A percentile compares a stretch with the other conserved stretches of the same genome.
These are phyloP conservation scores for Agaricus subrufescens DNA, from an alignment of 768 basidiomycete genomes.

Conservation along the genomic window DNA sequence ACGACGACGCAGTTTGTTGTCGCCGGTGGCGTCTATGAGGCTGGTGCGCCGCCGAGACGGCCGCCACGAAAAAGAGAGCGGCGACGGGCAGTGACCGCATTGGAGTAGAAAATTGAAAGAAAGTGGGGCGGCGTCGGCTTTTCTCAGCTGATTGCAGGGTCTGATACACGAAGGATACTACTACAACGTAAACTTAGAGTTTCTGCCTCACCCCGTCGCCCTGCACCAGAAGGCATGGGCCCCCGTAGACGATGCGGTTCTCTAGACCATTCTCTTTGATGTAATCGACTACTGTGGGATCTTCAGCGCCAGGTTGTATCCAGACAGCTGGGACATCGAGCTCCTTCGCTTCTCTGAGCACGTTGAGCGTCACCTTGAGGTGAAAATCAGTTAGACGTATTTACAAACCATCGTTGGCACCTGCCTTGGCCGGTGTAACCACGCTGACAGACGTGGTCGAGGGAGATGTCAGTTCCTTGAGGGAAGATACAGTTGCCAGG, in stretches of 20 bases:
- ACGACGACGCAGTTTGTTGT: background rate
- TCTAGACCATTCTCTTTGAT: constrained; percentile 61
- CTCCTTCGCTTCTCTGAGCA: constrained; percentile 65
- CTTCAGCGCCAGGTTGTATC: constrained; percentile 88
- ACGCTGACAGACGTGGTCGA: constrained; percentile 71
- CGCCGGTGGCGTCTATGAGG: constrained; percentile 12
- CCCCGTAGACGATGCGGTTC: constrained; percentile 72
- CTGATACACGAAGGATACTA: too few species aligned
- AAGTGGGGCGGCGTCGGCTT: background rate
- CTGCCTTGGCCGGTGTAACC: constrained; percentile 71
- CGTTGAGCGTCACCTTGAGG: constrained; percentile 59
- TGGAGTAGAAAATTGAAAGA: background rate
- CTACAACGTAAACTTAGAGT: background rate
- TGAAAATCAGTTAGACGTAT: background rate
- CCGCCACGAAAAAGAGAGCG: constrained; percentile 7
- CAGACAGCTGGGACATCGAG: constrained; percentile 74
- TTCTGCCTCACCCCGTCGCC: constrained; percentile 51
- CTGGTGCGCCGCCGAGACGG: constrained; percentile 3
- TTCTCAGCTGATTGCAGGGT: background rate
- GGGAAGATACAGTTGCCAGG: constrained; percentile 45
- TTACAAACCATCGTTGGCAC: background rate
- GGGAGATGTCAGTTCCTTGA: constrained; percentile 56
- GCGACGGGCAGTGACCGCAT: background rate
- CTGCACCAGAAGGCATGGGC: constrained; percentile 76
- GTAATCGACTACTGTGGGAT: constrained; percentile 55